These are phyloP conservation scores for Angomonas ambiguus DNA, from an alignment of 208 protist genomes.

Conservation along the genomic window DNA sequence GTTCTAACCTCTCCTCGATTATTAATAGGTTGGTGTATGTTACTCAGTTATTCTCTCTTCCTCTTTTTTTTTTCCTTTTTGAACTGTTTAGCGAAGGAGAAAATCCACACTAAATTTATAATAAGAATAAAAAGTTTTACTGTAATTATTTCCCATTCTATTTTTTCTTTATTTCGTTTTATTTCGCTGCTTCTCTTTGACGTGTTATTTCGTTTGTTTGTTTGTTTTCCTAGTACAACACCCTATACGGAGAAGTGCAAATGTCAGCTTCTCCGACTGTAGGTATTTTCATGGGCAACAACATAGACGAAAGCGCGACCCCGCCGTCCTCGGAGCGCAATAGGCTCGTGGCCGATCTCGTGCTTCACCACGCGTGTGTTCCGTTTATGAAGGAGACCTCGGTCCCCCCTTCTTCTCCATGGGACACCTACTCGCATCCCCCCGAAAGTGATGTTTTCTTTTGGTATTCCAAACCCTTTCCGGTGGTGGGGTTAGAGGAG, in stretches of 20 bases:
- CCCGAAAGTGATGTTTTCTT: constrained; percentile 23
- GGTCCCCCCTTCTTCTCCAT: no score
- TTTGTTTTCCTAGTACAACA: no score
- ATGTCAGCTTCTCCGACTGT: constrained; percentile 17
- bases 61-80: not conserved
- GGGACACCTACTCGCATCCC: not conserved
- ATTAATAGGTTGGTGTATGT: no score
- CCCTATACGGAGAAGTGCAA: not conserved
- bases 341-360: constrained; percentile 29
- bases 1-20: no score
- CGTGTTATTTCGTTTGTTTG: no score
- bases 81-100: not conserved
- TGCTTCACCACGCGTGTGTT: constrained; percentile 36
- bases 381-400: constrained; percentile 16
- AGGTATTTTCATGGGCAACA: constrained; percentile 27
- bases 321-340: constrained; percentile 36
- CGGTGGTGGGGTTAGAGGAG: constrained; percentile 33
- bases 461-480: constrained; percentile 23
- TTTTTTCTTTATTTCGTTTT: constrained; percentile 1
- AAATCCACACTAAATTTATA: not conserved
- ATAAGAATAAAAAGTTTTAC: not conserved
- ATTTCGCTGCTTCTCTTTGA: constrained; percentile 6
- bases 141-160: constrained; percentile 9
- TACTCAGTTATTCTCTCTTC: constrained; percentile 9
- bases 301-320: constrained; percentile 34